Evolutionary conservation across 495 filamentous ascomycete species (phyloP), one percentile per base, ranked within the genome.

Genomic region (Rostrohypoxylon terebratum): DNA sequence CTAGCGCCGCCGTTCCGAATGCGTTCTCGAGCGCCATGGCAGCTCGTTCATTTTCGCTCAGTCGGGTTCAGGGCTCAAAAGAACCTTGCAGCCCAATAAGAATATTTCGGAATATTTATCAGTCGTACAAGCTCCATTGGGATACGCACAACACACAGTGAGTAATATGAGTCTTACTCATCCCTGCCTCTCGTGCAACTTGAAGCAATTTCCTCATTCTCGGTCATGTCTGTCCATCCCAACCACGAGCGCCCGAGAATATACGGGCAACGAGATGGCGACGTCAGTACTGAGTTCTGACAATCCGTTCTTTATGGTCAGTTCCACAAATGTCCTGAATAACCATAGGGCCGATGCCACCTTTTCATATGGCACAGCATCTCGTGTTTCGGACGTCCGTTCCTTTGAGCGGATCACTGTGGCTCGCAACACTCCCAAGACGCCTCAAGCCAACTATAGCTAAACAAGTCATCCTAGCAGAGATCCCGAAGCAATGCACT

Each of bases 351-450:
- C 38, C 21, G 16, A 45, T 8, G 13, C 34, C 21, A 23, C 38
- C 3, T 58, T 58, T 14, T 13, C 38, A 48, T 36, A 47, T 36
- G 11, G 47, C 53, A 68, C 55, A 54, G 47, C 64, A 28, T 60
- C 64, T 68, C 64, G 64, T 53, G 47, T 68, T 68, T 54, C 64
- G 64, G 64, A 68, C 33, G 14, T 68, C 64, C 55, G 63, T 16
- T 34, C n/a, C 54, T 28, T 53, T 47, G 21, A 11, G 13, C 28
- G 10, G 13, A n/a, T 4, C 21, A 10, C 47, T 53, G 60, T 14
- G 31, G 47, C 60, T 50, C 48, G 25, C 13, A 10, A 33, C 14
- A 18, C 28, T n/a, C 18, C 5, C 38, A 28, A 11, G 21, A 31
- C 20, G 20, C 20, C 40, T 44, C 6, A 28, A 3, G 14, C 8